Conservation (phyloP, 768 basidiomycete genomes). For the Exidia glandulosa region DNA sequence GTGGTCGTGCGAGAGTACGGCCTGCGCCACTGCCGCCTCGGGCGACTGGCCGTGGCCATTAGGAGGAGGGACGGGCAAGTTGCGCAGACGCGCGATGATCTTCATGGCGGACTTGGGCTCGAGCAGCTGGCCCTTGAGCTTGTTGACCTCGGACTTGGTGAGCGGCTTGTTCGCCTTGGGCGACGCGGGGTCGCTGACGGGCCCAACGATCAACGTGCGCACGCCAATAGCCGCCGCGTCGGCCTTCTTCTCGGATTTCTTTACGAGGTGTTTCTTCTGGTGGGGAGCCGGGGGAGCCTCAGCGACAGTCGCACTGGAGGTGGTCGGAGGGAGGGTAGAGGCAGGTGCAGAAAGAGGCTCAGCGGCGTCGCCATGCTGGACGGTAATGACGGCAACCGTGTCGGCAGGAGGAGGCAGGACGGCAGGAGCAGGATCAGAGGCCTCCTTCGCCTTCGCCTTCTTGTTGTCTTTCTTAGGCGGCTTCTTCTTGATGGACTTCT, state of each 20-base stretch:
- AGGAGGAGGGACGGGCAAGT: conserved; percentile 36
- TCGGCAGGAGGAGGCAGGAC: no score
- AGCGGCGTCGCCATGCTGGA: background rate
- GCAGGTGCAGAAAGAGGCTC: background rate
- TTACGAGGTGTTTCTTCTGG: background rate
- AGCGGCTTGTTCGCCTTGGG: conserved; percentile 28
- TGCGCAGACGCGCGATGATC: conserved; percentile 59
- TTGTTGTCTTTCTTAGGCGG: background rate
- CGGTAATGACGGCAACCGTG: no score
- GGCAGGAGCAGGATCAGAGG: no score
- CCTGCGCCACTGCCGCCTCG: conserved; percentile 8
- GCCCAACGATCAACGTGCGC: conserved; percentile 60
- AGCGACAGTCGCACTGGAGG: background rate
- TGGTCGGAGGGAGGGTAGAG: background rate
- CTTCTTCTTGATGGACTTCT: background rate
- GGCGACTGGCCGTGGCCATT: conserved; percentile 3
- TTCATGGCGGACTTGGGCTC: conserved; percentile 59
- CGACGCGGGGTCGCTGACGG: conserved; percentile 17
- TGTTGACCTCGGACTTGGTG: conserved; percentile 44
- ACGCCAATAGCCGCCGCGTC: conserved; percentile 53
- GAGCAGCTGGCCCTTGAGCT: conserved; percentile 57
- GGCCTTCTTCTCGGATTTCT: conserved; percentile 43
- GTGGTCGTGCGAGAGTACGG: conserved; percentile 1
- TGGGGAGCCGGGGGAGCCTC: background rate
- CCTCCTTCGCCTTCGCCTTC: background rate